Base-by-base conservation (phyloP, 352 stramenopile species). In the Phytophthora pisi region DNA sequence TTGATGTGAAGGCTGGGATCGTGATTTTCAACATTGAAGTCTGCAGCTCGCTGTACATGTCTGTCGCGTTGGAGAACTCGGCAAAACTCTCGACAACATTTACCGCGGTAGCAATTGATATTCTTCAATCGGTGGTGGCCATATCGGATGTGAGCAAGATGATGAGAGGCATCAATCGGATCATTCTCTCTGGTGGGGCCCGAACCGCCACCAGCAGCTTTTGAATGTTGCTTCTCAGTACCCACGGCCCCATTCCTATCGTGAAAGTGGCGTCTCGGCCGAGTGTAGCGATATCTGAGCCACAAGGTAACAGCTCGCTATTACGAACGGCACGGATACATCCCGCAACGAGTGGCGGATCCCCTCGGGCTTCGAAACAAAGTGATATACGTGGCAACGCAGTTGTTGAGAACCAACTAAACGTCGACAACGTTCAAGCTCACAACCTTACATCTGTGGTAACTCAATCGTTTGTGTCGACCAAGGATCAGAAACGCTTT, bases 11-110 rank as follows among this genome's bases (percentile, higher is more conserved):
- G 9, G 45, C 45, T 16, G 45, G 20, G 15, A 51, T 51, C 2
- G 45, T 51, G 45, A 51, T 51, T 20, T 20, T 20, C 18, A 51
- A 51, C 18, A 16, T 51, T 51, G 20, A 51, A 9, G 45, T 51
- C 0, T 51, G n/a, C 18, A 51, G 45, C 18, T 24, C 45, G 10
- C 45, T 51, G 5, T 51, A 51, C 9, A 51, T 51, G 45, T 51
- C 45, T 16, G 45, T 51, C n/a, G 45, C 18, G 18, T 28, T 51
- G 45, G n/a, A 30, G 13, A 51, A 51, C 8, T 51, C 45, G 26
- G 45, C 45, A 28, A 51, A 16, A 30, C 2, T 51, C 4, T 28
- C n/a, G n/a, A 51, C 45, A 28, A 28, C 45, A 6, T 18, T 51
- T 0, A 16, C 18, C n/a, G 45, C 9, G 3, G 7, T 51, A 16